Evolutionary conservation across 352 stramenopile species (phyloP).

Genomic region (Phytopythium vexans): DNA sequence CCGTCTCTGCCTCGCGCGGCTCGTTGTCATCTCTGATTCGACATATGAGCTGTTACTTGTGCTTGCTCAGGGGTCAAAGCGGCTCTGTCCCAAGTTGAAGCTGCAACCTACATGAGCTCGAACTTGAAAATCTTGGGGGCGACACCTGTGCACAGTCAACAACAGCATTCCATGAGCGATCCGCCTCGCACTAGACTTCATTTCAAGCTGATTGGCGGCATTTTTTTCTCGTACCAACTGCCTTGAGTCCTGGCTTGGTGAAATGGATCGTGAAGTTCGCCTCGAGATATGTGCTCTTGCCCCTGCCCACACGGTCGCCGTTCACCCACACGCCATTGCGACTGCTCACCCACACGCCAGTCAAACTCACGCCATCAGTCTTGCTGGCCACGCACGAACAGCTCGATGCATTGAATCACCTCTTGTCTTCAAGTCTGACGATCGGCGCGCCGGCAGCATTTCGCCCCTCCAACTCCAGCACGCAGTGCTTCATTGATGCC

Average conservation of each 20-base stretch:
- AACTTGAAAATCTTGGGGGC: constrained; percentile 57
- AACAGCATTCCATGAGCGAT: not conserved
- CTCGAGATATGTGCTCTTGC: constrained; percentile 19
- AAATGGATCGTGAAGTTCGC: constrained; percentile 66
- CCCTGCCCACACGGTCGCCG: constrained; percentile 46
- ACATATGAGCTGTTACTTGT: not conserved
- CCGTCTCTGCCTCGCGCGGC: constrained; percentile 5
- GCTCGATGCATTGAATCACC: constrained; percentile 22
- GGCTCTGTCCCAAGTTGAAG: not conserved
- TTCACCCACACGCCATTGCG: constrained; percentile 77
- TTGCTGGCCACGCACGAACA: not conserved
- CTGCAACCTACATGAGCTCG: constrained; percentile 49
- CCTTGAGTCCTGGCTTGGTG: constrained; percentile 47
- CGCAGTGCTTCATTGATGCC: constrained; percentile 44
- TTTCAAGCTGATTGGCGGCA: not conserved
- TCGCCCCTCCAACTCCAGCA: constrained; percentile 32
- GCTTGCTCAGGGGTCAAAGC: constrained; percentile 3
- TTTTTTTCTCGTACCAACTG: constrained; percentile 7
- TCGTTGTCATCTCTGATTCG: constrained; percentile 3
- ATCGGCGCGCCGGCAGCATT: constrained; percentile 21
- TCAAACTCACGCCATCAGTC: not conserved
- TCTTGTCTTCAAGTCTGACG: constrained; percentile 51
- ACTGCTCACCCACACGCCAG: constrained; percentile 17
- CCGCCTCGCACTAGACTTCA: not conserved
- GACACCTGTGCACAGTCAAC: constrained; percentile 14